phyloP scores from a whole-genome alignment of 2,329 filamentous ascomycete genomes.

The Fusarium decemcellulare region DNA sequence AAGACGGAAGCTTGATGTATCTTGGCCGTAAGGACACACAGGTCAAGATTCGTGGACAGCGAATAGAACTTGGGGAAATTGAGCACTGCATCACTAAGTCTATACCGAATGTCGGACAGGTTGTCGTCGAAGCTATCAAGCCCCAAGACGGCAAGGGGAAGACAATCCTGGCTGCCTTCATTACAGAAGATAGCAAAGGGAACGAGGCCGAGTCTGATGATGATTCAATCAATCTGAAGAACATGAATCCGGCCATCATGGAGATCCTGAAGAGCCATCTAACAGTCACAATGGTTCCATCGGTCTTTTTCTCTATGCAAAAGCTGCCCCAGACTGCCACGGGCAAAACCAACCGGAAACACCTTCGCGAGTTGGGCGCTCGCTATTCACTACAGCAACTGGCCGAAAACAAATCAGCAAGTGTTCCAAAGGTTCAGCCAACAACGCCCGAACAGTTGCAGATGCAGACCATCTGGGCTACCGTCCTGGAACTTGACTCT shows the following conservation, averaged over 20 bases:
- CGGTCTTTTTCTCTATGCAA: constrained; percentile 2
- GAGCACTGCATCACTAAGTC: no score
- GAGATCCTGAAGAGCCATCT: neutral
- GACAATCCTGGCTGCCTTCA: neutral
- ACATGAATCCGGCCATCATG: neutral
- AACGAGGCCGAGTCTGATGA: neutral
- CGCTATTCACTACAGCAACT: neutral
- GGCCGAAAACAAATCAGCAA: no score
- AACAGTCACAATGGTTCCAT: constrained; percentile 9
- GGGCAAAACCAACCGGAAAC: neutral
- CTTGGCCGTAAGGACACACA: no score
- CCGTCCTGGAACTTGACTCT: no score
- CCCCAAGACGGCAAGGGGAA: neutral
- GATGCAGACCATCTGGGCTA: no score
- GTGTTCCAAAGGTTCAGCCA: no score
- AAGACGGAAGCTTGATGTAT: no score
- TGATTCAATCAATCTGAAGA: neutral
- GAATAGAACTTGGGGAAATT: no score
- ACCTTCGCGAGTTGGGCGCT: neutral
- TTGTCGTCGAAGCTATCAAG: neutral
- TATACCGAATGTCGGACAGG: neutral
- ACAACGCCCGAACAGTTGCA: no score
- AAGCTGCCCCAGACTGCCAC: neutral
- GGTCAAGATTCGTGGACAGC: no score
- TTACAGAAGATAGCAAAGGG: neutral